Base-by-base conservation (phyloP, 805 yeast species). In the Candida xiaguanensis region DNA sequence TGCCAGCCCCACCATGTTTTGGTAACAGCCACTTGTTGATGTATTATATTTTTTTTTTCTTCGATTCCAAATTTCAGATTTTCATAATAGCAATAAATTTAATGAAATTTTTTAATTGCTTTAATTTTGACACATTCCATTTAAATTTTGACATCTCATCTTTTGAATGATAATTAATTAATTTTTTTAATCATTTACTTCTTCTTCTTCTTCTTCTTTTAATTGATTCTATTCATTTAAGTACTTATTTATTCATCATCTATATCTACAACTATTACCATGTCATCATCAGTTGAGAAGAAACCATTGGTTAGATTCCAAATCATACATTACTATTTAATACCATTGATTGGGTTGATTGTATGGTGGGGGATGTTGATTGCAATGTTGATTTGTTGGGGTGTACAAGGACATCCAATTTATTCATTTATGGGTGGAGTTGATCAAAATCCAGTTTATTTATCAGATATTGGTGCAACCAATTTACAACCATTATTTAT, bases 291-390 rank as follows among this genome's bases (percentile, higher is more conserved):
- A 8, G 4, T 11, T 12, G 32, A 26, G 17, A 35, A 35, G 19
- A 41, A 35, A 17, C 45, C 45, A 14, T 14, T 33, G 1, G 16
- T 41, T 14, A 15, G 46, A n/a, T 68, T 66, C 50, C 52, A 82
- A 59, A 56, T 77, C 63, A 46, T 67, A 43, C 63, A 78, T 63
- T 64, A 70, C 61, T 63, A 75, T 59, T 49, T 76, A 23, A 63
- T 89, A 26, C 96, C 96, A 3, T 60, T 88, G 31, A 52, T 80
- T 2, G 75, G 87, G 2, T 63, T 78, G 38, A 59, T 80, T 2
- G 82, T 80, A 12, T 90, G 97, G 97, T 85, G 89, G 79, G 95
- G 85, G 3, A 86, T 88, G 96, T 74, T 90, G 8, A 80, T 83
- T 4, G 86, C 95, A 4, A 65, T 91, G 75, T 55, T 90, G 47